These are phyloP conservation scores for Aspergillus fumigatiaffinis DNA, from an alignment of 2,329 filamentous ascomycete genomes.

Conservation along the genomic window DNA sequence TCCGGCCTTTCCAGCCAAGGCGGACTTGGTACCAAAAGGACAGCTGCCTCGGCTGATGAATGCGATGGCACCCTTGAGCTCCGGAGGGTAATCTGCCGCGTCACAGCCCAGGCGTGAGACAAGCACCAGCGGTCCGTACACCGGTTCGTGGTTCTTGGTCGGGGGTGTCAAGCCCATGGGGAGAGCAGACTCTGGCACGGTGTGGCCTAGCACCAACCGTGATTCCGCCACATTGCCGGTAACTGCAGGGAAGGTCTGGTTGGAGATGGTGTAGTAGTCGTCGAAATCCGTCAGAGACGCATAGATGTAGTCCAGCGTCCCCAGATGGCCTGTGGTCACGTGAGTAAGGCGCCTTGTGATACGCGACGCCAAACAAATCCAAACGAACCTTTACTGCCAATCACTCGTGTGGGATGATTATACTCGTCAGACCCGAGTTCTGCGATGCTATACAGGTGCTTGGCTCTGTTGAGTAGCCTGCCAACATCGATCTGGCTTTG, in stretches of 20 bases:
- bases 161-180: slow-evolving; percentile 64
- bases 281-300: slow-evolving; percentile 44
- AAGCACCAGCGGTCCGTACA: slow-evolving; percentile 48
- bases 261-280: slow-evolving; percentile 29
- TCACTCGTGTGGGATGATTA: slow-evolving; percentile 66
- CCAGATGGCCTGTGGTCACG: slow-evolving; percentile 49
- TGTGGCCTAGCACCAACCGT: slow-evolving; percentile 55
- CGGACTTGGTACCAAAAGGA: slow-evolving; percentile 67
- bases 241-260: slow-evolving; percentile 60
- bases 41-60: slow-evolving; percentile 67
- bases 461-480: slow-evolving; percentile 56
- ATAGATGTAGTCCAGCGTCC: slow-evolving; percentile 61
- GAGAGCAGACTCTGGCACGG: slow-evolving; percentile 50
- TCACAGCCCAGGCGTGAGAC: slow-evolving; percentile 62
- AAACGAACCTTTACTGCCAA: slow-evolving; percentile 63
- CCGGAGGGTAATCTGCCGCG: slow-evolving; percentile 57
- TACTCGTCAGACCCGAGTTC: slow-evolving; percentile 57
- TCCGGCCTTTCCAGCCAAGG: slow-evolving; percentile 64
- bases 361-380: background rate
- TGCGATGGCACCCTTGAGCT: slow-evolving; percentile 61
- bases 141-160: slow-evolving; percentile 22
- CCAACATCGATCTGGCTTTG: slow-evolving; percentile 50
- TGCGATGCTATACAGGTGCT: slow-evolving; percentile 60
- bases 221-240: slow-evolving; percentile 59
- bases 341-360: background rate